Evolutionary conservation across 202 grass and related monocot species (phyloP).

Genomic region (Hordeum pubiflorum): DNA sequence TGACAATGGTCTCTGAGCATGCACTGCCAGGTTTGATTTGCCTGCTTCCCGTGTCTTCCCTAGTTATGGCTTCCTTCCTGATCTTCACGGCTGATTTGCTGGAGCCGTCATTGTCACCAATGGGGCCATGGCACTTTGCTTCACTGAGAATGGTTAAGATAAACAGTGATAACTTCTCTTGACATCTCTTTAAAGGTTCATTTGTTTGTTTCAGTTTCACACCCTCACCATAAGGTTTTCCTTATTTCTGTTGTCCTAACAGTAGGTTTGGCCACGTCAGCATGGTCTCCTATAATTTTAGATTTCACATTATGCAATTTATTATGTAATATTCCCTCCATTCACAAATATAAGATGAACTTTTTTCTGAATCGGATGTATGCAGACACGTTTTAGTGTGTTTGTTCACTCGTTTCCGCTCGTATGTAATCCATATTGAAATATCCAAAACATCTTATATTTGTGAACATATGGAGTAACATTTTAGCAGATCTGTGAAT

Average conservation of each 20-base stretch:
- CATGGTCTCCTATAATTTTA: neutral
- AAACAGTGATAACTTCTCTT: neutral
- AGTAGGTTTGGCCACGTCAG: neutral
- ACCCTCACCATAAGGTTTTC: neutral
- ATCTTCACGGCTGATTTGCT: neutral
- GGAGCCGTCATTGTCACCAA: neutral
- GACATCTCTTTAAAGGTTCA: neutral
- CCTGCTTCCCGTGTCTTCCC: neutral
- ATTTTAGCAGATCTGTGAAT: neutral
- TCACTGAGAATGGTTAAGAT: neutral
- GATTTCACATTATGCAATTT: neutral
- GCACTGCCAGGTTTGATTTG: neutral
- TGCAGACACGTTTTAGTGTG: too few relatives aligned
- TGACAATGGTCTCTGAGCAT: neutral
- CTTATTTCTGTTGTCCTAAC: neutral
- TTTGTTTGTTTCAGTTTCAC: neutral
- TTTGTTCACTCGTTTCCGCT: too few relatives aligned
- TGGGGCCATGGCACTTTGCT: neutral
- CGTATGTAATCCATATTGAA: too few relatives aligned
- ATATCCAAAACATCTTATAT: too few relatives aligned
- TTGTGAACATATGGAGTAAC: neutral
- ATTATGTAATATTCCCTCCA: neutral
- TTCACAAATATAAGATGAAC: too few relatives aligned
- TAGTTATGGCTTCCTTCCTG: neutral
- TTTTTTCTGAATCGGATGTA: too few relatives aligned